Percentiles rank a stretch among this genome's conserved stretches.
Evolutionary conservation across 163 green algal genomes (phyloP).

Genomic region (Prototheca stagnorum): DNA sequence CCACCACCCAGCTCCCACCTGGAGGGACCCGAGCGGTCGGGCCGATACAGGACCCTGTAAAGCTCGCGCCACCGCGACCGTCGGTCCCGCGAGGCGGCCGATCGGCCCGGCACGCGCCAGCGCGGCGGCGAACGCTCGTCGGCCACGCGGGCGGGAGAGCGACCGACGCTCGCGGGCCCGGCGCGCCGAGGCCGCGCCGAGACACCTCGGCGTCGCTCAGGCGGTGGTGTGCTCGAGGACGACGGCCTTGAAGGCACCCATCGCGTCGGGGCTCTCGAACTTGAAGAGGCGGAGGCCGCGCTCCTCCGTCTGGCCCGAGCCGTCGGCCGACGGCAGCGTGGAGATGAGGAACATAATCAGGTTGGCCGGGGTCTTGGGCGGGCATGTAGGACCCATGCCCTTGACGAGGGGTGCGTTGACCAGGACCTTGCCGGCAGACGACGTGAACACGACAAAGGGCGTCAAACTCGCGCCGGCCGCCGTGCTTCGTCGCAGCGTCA

Average conservation of each 20-base stretch:
- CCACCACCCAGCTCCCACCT: too few species aligned
- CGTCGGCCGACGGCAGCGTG: background rate
- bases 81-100: too few species aligned
- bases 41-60: too few species aligned
- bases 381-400: conserved; percentile 11
- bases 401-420: conserved; percentile 15
- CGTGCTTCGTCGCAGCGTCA: conserved; percentile 19
- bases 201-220: too few species aligned
- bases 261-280: conserved; percentile 7
- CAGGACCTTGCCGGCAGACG: conserved; percentile 16
- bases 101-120: too few species aligned
- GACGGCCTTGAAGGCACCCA: conserved; percentile 2
- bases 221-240: conserved; percentile 3
- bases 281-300: conserved; percentile 17
- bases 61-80: too few species aligned
- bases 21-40: too few species aligned
- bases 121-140: too few species aligned
- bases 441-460: conserved; percentile 27
- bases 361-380: conserved; percentile 12
- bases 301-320: conserved; percentile 1
- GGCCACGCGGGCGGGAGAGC: too few species aligned
- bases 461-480: background rate
- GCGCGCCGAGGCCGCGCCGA: too few species aligned
- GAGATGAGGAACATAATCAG: conserved; percentile 24
- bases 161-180: too few species aligned